These are phyloP conservation scores for Plasmodium reichenowi DNA, from an alignment of 169 alveolate species.

Conservation along the genomic window DNA sequence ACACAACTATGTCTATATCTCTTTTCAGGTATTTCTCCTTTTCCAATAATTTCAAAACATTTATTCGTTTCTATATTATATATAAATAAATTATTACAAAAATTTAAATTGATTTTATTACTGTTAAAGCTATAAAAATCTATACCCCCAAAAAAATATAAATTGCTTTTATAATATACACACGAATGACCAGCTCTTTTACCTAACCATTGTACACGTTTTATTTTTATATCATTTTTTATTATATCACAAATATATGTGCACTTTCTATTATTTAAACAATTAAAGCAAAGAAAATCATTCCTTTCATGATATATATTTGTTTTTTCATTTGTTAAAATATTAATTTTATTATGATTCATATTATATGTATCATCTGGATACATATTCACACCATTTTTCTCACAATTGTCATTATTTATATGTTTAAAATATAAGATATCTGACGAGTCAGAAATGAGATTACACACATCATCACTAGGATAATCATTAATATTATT, in stretches of 20 bases:
- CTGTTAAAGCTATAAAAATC: conserved; percentile 68
- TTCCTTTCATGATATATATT: conserved; percentile 7
- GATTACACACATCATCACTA: conserved; percentile 16
- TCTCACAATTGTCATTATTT: background rate
- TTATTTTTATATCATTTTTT: conserved; percentile 29
- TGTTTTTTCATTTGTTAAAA: background rate
- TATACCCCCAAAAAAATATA: conserved; percentile 74
- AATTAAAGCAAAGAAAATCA: conserved; percentile 14
- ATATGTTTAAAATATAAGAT: background rate
- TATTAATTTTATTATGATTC: background rate
- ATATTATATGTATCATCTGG: background rate
- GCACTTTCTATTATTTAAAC: conserved; percentile 31
- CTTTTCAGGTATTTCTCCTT: conserved; percentile 70
- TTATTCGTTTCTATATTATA: conserved; percentile 63
- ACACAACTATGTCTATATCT: conserved; percentile 73
- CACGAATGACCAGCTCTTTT: conserved; percentile 76
- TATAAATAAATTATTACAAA: conserved; percentile 58
- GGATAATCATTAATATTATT: background rate
- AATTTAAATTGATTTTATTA: conserved; percentile 52
- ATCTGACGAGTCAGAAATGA: conserved; percentile 10
- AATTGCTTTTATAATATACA: conserved; percentile 65
- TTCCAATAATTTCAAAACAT: conserved; percentile 65
- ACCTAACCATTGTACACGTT: conserved; percentile 42
- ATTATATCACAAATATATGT: conserved; percentile 48
- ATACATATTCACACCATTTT: background rate